These are phyloP conservation scores for Cercophora newfieldiana DNA, from an alignment of 495 filamentous ascomycete species.

Conservation along the genomic window DNA sequence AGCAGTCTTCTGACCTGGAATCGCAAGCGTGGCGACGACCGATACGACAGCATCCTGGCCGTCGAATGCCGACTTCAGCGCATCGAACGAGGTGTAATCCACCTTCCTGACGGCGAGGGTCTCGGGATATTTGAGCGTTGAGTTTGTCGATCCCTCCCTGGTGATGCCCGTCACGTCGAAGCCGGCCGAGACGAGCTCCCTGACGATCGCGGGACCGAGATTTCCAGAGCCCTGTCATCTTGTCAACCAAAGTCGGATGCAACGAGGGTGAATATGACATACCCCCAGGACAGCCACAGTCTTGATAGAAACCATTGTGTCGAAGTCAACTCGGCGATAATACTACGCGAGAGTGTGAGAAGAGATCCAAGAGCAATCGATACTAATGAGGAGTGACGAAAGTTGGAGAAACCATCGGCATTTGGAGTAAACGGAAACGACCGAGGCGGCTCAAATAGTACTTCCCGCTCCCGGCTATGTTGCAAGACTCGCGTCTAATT, in stretches of 20 bases:
- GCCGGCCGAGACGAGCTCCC: slow-evolving; percentile 52
- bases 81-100: slow-evolving; percentile 57
- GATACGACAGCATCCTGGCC: slow-evolving; percentile 62
- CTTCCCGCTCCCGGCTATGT: background rate
- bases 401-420: background rate
- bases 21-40: slow-evolving; percentile 37
- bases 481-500: background rate
- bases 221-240: slow-evolving; percentile 43
- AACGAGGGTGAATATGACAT: background rate
- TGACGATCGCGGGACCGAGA: slow-evolving; percentile 58
- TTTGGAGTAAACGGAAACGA: background rate
- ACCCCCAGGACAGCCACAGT: background rate
- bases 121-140: slow-evolving; percentile 31
- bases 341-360: too few species aligned
- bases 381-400: background rate
- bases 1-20: slow-evolving; percentile 46
- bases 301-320: background rate
- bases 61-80: slow-evolving; percentile 48
- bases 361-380: too few species aligned
- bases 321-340: too few species aligned
- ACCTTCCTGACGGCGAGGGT: slow-evolving; percentile 45
- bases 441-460: slow-evolving; percentile 3
- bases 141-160: slow-evolving; percentile 43
- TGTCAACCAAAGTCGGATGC: background rate
- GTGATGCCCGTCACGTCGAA: slow-evolving; percentile 62